Conservation (phyloP, 192 early-diverging fungal species). For the Backusella westeae region DNA sequence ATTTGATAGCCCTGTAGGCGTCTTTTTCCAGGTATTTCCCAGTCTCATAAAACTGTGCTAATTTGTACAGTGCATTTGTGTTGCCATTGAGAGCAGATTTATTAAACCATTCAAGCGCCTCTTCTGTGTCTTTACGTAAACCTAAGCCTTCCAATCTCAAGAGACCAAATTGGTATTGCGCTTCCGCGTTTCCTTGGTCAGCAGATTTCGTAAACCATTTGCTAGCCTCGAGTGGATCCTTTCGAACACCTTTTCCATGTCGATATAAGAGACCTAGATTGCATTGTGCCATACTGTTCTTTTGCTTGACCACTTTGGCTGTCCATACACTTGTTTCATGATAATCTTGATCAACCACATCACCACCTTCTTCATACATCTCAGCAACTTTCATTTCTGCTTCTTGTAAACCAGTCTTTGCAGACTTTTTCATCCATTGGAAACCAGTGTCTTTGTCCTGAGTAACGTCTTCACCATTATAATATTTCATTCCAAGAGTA, state of each 20-base stretch:
- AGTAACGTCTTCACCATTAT: neutral
- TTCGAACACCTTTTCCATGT: neutral
- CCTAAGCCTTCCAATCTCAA: neutral
- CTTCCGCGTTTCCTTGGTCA: neutral
- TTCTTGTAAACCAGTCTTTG: neutral
- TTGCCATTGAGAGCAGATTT: neutral
- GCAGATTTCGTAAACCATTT: neutral
- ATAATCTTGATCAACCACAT: neutral
- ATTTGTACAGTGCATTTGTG: neutral
- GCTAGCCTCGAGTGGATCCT: neutral
- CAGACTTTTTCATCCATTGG: neutral
- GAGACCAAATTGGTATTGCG: neutral
- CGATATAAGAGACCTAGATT: neutral
- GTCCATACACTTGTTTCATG: neutral
- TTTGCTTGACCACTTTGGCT: neutral
- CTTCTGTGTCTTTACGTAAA: neutral
- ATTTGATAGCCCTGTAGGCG: neutral
- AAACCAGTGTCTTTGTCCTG: neutral
- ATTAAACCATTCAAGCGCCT: neutral
- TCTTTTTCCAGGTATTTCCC: neutral
- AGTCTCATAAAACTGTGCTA: neutral
- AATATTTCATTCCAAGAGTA: neutral
- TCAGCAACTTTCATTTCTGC: neutral
- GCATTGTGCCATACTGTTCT: neutral
- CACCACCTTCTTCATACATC: neutral